phyloP scores from a whole-genome alignment of 306 rosid species.

The Rosa multiflora region DNA sequence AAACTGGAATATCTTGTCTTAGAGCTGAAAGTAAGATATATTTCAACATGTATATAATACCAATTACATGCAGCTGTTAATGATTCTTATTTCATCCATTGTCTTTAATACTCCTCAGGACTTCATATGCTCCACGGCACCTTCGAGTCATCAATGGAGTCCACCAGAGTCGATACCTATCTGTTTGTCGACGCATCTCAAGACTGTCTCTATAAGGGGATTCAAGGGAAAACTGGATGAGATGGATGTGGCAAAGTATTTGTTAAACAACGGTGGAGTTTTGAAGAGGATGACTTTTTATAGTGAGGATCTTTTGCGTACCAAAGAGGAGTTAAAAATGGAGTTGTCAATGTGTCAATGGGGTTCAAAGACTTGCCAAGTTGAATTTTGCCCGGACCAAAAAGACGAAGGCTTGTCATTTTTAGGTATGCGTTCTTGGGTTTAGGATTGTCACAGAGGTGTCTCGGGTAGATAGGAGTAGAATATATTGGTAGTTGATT shows the following conservation, averaged over 20 bases:
- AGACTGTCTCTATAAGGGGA: neutral
- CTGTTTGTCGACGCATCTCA: neutral
- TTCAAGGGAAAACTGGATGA: neutral
- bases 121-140: neutral
- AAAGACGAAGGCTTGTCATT: too few relatives aligned
- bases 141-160: neutral
- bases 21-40: neutral
- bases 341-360: neutral
- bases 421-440: too few relatives aligned
- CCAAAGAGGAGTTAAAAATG: neutral
- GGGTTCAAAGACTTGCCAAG: neutral
- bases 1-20: neutral
- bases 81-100: neutral
- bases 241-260: neutral
- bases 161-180: neutral
- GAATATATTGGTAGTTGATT: too few relatives aligned
- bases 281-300: slow-evolving; percentile 4
- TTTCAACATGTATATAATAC: neutral
- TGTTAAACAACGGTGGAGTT: neutral
- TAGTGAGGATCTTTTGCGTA: too few relatives aligned
- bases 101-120: neutral
- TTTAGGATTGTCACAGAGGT: too few relatives aligned
- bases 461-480: too few relatives aligned
- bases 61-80: neutral
- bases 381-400: neutral